Base-by-base conservation (phyloP, 306 rosid species). In the Vicia sativa region DNA sequence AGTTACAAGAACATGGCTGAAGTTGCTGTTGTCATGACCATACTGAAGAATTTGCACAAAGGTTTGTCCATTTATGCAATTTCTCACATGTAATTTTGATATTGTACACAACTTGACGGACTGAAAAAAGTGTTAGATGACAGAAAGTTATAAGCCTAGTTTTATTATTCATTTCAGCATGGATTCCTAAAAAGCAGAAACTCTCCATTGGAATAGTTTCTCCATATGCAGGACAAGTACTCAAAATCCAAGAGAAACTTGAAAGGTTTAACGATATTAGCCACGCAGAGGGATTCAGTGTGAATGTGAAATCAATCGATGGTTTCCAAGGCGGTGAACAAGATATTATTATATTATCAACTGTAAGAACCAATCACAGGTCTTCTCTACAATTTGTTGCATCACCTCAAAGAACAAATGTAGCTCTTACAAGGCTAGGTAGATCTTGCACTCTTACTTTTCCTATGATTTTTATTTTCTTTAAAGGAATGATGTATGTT, bases 351-450 rank as follows among this genome's bases (percentile, higher is more conserved):
- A 86, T 91, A 8, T 70, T 91, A 31, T 87, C 97, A 10, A 84
- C 95, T 4, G 97, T 91, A 3, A 77, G 92, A 67, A 80, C 90
- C 11, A 77, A 78, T 50, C 25, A 34, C 4, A 41, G 45, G n/a
- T 38, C 74, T 1, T 77, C 82, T 1, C 59, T 87, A 19, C 79
- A 60, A 9, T 91, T 91, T 34, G 49, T 88, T 44, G 84, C 92
- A 2, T 71, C 67, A 13, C 85, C 16, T 0, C 82, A 84, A 43
- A 77, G 97, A 74, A 69, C 84, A 4, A 91, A 91, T 86, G 97
- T 91, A 62, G 85, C 95, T 53, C 89, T 91, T 21, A 91, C 97
- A 11, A 84, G 97, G 97, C 97, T 0, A 79, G 95, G 97, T 90
- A 83, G 11, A 38, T 18, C 5, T 37, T 45, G 4, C 9, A 8